Evolutionary conservation across 2,329 filamentous ascomycete species (phyloP).

Genomic region (Hawksworthiomyces lignivorus): DNA sequence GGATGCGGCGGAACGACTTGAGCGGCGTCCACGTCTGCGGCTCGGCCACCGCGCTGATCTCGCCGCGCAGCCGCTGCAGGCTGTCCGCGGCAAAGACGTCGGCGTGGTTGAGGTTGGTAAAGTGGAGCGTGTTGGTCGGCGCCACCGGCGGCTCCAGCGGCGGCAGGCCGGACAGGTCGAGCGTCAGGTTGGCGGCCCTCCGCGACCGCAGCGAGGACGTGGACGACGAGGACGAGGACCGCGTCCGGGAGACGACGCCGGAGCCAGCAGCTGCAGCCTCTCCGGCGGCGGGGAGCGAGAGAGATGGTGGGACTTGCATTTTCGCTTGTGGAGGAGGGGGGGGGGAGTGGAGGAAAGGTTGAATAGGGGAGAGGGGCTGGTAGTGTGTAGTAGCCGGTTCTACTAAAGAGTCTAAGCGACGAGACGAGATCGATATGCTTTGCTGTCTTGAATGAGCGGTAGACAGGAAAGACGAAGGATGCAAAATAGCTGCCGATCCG

Average conservation of each 20-base stretch:
- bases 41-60: conserved; percentile 61
- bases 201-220: conserved; percentile 26
- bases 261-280: neutral
- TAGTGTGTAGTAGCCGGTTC: no score
- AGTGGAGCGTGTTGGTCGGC: conserved; percentile 75
- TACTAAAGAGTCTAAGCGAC: no score
- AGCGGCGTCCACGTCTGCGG: conserved; percentile 74
- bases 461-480: no score
- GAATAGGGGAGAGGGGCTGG: no score
- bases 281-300: neutral
- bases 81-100: conserved; percentile 70
- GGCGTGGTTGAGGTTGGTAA: conserved; percentile 68
- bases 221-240: conserved; percentile 24
- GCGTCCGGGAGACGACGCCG: neutral
- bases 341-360: no score
- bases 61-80: conserved; percentile 63
- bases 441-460: no score
- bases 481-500: no score
- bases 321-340: no score
- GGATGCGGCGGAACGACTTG: conserved; percentile 74
- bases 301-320: neutral
- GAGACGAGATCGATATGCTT: no score
- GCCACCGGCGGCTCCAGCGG: conserved; percentile 62
- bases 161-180: conserved; percentile 68
- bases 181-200: conserved; percentile 45